Evolutionary conservation across 164 flowering plant genomes (phyloP).

Genomic region (Chimonanthus salicifolius): DNA sequence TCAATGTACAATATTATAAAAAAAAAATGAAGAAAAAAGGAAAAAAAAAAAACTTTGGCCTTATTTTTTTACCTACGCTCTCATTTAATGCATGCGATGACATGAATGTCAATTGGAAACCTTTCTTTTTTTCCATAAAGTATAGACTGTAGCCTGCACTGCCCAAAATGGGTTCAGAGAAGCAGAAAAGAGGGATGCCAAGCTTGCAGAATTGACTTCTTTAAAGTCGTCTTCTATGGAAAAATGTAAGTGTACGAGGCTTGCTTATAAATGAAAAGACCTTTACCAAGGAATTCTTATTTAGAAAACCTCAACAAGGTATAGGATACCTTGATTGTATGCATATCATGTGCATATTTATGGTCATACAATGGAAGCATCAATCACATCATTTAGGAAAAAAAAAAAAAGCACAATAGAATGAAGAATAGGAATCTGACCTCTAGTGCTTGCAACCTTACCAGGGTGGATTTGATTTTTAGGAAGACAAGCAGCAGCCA

Average conservation of each 20-base stretch:
- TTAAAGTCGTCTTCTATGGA: constrained; percentile 2
- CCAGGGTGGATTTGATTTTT: background rate
- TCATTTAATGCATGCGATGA: background rate
- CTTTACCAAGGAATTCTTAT: background rate
- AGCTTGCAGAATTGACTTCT: background rate
- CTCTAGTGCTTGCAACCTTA: background rate
- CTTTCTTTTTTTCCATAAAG: background rate
- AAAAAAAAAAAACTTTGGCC: background rate
- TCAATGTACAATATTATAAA: background rate
- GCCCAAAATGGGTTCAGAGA: background rate
- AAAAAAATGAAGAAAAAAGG: background rate
- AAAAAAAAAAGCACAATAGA: no score
- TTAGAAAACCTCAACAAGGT: background rate
- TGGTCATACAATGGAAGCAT: background rate
- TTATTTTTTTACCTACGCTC: background rate
- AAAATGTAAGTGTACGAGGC: constrained; percentile 8
- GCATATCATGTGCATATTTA: background rate
- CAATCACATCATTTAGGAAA: background rate
- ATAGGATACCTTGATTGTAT: background rate
- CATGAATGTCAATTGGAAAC: background rate
- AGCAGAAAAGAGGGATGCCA: background rate
- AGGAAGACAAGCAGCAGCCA: background rate
- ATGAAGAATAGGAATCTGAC: background rate
- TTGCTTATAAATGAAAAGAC: constrained; percentile 1
- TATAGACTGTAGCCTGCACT: background rate